Evolutionary conservation across 2,329 filamentous ascomycete species (phyloP), one percentile per base, ranked within the genome.

Genomic region (Sporothrix mexicana): DNA sequence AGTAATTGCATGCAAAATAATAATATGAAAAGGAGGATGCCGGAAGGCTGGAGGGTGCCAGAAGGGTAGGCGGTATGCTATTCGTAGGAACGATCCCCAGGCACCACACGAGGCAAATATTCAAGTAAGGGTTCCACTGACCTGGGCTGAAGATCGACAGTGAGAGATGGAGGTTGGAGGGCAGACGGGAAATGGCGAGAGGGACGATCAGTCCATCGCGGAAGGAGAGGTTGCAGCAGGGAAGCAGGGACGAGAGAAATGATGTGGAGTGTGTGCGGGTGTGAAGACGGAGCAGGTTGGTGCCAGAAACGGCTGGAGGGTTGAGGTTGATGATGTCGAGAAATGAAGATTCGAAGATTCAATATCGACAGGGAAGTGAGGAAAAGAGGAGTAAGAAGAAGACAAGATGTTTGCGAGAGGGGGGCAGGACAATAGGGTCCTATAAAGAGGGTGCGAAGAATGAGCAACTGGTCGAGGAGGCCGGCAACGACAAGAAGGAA

Each of bases 131-230:
- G 71, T 64, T 72, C 64, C 64, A 72, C 71, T 72, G 66, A 72
- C 64, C 71, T 72, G 66, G 66, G 51, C 64, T 62, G 53, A 61
- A 43, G 71, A 72, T 72, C 71, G 71, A 72, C 70, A 68, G 51
- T 68, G 61, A 72, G 62, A 68, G 53, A 43, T 69, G 25, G 47
- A 72, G 71, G 23, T 17, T 62, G 17, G 23, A 51, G 30, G 43
- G 15, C 15, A 53, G 15, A 53, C 43, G 47, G 66, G 25, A 49
- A 68, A n/a, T 25, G 66, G 47, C 66, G 66, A 55, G 47, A 68
- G 64, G 20, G 53, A 53, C 49, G 69, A 66, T 66, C 57, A 70
- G 49, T 47, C 59, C 72, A 71, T 70, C 53, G 53, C 30, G 43
- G 51, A 62, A 67, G 2, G 49, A 10, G 12, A 59, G 49, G 45